Evolutionary conservation across 2,329 filamentous ascomycete genomes (phyloP).

Genomic region (Dissoconium aciculare): DNA sequence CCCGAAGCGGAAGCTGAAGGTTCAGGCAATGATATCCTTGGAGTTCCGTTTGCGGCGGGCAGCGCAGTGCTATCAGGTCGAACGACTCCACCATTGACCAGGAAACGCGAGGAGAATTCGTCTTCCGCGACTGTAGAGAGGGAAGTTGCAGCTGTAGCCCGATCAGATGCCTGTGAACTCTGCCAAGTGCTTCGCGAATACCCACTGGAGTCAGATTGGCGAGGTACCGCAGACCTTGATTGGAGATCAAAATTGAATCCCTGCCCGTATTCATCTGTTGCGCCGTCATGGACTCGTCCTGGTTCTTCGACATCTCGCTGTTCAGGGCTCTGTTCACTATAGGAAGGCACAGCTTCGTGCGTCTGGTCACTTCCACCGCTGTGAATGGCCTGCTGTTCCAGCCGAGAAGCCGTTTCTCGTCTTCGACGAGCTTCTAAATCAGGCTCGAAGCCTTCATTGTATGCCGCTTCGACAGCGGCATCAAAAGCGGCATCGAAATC

Average conservation of each 20-base stretch:
- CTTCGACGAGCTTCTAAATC: constrained; percentile 36
- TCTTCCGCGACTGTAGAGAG: constrained; percentile 61
- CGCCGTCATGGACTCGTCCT: constrained; percentile 56
- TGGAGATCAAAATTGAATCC: constrained; percentile 63
- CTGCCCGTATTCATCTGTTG: constrained; percentile 64
- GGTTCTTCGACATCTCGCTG: constrained; percentile 31
- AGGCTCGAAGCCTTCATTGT: constrained; percentile 79
- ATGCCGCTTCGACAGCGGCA: constrained; percentile 89
- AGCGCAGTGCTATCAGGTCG: constrained; percentile 12
- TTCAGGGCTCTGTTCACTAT: constrained; percentile 3
- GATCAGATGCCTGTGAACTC: constrained; percentile 45
- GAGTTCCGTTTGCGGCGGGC: constrained; percentile 18
- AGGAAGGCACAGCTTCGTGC: constrained; percentile 6
- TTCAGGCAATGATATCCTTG: constrained; percentile 12
- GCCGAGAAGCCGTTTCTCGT: constrained; percentile 10
- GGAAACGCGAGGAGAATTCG: constrained; percentile 26
- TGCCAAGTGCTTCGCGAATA: constrained; percentile 68
- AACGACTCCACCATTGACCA: constrained; percentile 16
- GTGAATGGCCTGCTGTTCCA: too few relatives aligned
- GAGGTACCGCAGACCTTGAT: constrained; percentile 52
- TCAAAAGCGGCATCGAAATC: constrained; percentile 91
- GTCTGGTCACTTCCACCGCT: constrained; percentile 10
- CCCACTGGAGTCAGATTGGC: constrained; percentile 69
- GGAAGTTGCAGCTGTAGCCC: constrained; percentile 50
- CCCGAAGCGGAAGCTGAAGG: constrained; percentile 13